phyloP scores from a whole-genome alignment of 441 rosid species.

The Viola pubescens region DNA sequence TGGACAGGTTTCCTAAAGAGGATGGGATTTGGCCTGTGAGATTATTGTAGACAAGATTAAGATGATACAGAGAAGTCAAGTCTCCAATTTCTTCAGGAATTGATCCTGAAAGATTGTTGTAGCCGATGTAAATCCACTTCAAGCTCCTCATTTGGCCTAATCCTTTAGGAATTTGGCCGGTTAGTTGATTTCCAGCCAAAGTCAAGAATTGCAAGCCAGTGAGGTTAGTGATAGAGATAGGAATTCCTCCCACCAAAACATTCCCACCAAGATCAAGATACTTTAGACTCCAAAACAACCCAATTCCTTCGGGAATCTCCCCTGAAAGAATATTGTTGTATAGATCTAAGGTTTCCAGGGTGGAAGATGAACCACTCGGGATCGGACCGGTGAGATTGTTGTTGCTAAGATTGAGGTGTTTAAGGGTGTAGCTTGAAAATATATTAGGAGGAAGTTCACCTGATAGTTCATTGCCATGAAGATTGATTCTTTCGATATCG shows the following conservation, averaged over 20 bases:
- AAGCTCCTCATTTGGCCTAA: slow-evolving; percentile 46
- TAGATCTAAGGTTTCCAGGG: slow-evolving; percentile 57
- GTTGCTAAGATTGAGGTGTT: slow-evolving; percentile 63
- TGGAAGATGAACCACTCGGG: slow-evolving; percentile 28
- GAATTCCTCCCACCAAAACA: slow-evolving; percentile 51
- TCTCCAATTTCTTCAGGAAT: slow-evolving; percentile 59
- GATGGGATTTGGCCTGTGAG: slow-evolving; percentile 64
- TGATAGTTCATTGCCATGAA: slow-evolving; percentile 55
- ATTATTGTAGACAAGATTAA: slow-evolving; percentile 85
- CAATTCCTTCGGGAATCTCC: slow-evolving; percentile 40
- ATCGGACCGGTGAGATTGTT: slow-evolving; percentile 70
- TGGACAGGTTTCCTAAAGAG: slow-evolving; percentile 47
- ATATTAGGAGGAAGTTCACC: slow-evolving; percentile 42
- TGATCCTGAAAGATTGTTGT: slow-evolving; percentile 72
- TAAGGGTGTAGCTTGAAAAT: slow-evolving; percentile 43
- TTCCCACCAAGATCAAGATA: slow-evolving; percentile 83
- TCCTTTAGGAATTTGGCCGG: slow-evolving; percentile 45
- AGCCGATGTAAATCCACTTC: slow-evolving; percentile 84
- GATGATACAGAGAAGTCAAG: slow-evolving; percentile 50
- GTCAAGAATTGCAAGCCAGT: slow-evolving; percentile 51
- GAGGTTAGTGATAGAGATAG: slow-evolving; percentile 40
- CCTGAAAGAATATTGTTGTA: slow-evolving; percentile 74
- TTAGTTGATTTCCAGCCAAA: slow-evolving; percentile 68
- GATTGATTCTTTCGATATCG: slow-evolving; percentile 40
- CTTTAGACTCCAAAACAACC: slow-evolving; percentile 42